Conservation (phyloP, 2,329 filamentous ascomycete species). For the Aaosphaeria arxii region DNA sequence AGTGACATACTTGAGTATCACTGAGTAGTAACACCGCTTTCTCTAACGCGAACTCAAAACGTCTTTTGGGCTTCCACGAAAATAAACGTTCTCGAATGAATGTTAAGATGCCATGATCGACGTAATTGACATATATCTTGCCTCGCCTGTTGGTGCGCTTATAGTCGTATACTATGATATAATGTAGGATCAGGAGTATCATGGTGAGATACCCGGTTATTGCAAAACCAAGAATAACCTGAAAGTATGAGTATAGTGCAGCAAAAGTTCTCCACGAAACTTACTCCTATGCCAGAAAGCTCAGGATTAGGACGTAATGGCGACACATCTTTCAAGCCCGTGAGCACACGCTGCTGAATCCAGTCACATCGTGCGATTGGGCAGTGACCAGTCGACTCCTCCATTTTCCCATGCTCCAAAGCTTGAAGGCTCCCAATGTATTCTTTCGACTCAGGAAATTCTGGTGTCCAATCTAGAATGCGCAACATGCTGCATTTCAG, state of each 20-base stretch:
- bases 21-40: constrained; percentile 26
- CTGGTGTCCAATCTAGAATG: too few relatives aligned
- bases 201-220: constrained; percentile 22
- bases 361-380: constrained; percentile 16
- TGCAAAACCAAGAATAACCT: constrained; percentile 26
- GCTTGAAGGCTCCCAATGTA: too few relatives aligned
- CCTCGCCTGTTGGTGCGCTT: constrained; percentile 2
- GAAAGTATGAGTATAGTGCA: not conserved
- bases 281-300: constrained; percentile 20
- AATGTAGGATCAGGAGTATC: constrained; percentile 14
- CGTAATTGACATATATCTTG: constrained; percentile 7
- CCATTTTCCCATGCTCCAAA: constrained; percentile 1
- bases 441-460: too few relatives aligned
- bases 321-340: constrained; percentile 7
- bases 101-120: constrained; percentile 12
- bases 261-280: not conserved
- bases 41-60: constrained; percentile 23
- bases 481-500: too few relatives aligned
- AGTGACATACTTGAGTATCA: constrained; percentile 14
- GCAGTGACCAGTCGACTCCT: constrained; percentile 6
- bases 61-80: constrained; percentile 16
- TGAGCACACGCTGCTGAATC: constrained; percentile 12
- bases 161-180: constrained; percentile 12
- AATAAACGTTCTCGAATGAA: constrained; percentile 11
- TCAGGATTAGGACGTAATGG: constrained; percentile 16